Evolutionary conservation across 2,329 filamentous ascomycete species (phyloP), one percentile per base, ranked within the genome.

Genomic region (Pseudocercospora pini-densiflorae): DNA sequence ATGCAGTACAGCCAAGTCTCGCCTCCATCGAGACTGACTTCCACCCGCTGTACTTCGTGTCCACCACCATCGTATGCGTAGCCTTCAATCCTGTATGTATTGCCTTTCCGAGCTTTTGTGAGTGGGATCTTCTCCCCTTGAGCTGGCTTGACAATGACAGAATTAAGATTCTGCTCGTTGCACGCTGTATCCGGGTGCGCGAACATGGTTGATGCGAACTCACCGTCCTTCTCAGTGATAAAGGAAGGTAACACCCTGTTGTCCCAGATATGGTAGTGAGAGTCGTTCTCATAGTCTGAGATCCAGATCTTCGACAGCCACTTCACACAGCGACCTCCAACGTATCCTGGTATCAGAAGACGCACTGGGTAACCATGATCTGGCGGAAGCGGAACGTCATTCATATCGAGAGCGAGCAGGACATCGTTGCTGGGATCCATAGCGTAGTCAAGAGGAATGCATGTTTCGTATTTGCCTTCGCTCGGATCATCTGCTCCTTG

Each of bases 381-480:
- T 8, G 80, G 77, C 0, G 79, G 79, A 5, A 82, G 62, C 0
- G 75, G 77, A 4, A 72, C 62, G 63, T 79, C 76, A 61, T 82
- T 82, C 80, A 82, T 82, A 65, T 82, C 77, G 71, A 88, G 90
- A 0, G 89, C 89, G 9, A 86, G 75, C 1, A 86, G 74, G 12
- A 85, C 82, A 69, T 86, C 84, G 71, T 84, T 84, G 5, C 70
- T 71, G 0, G 78, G 71, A 70, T 84, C 80, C 79, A 85, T 82
- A 5, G 77, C 82, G 67, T 85, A 83, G n/a, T 80, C 78, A 3
- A 86, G 76, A 0, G 82, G 81, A 6, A 86, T 80, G 65, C 76
- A 80, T 2, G 83, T 85, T n/a, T 77, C 77, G 67, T 85, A 85
- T 45, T 81, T 82, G 5, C 81, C 83, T 64, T 83, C 81, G 57